Conservation (phyloP, 2,329 filamentous ascomycete species). For the Calonectria naviculata region DNA sequence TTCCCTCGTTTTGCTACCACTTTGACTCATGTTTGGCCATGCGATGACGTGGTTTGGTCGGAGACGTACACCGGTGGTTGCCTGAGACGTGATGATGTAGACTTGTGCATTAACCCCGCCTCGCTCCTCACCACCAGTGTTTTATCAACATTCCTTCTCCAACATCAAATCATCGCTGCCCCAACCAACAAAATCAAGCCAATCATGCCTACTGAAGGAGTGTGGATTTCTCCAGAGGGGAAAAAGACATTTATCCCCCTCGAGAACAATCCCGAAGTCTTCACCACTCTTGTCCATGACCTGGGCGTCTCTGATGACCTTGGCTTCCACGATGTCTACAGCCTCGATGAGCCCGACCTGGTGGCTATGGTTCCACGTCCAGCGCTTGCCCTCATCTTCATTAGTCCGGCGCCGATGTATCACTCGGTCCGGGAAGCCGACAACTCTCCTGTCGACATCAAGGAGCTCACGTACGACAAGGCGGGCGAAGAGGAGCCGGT, state of each 20-base stretch:
- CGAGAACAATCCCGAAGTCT: conserved; percentile 79
- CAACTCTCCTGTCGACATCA: conserved; percentile 32
- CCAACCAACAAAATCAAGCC: too few relatives aligned
- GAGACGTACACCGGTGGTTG: background rate
- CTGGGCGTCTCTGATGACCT: conserved; percentile 77
- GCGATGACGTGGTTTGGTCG: background rate
- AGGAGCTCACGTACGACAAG: conserved; percentile 46
- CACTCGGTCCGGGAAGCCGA: conserved; percentile 50
- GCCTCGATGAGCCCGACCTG: conserved; percentile 81
- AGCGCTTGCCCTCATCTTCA: conserved; percentile 80
- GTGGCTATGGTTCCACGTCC: conserved; percentile 79
- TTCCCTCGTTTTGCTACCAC: background rate
- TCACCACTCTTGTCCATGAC: conserved; percentile 76
- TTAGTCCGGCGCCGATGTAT: conserved; percentile 72
- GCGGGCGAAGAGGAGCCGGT: conserved; percentile 68
- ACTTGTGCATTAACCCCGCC: background rate
- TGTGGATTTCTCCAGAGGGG: background rate
- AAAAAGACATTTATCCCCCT: conserved; percentile 48
- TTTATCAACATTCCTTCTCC: background rate
- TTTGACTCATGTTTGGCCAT: background rate
- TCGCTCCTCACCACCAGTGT: background rate
- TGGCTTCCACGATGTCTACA: conserved; percentile 85
- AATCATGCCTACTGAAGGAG: background rate
- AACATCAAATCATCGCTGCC: background rate
- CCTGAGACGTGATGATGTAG: background rate